These are phyloP conservation scores for Psilocybe cubensis DNA, from an alignment of 768 basidiomycete species.

Conservation along the genomic window DNA sequence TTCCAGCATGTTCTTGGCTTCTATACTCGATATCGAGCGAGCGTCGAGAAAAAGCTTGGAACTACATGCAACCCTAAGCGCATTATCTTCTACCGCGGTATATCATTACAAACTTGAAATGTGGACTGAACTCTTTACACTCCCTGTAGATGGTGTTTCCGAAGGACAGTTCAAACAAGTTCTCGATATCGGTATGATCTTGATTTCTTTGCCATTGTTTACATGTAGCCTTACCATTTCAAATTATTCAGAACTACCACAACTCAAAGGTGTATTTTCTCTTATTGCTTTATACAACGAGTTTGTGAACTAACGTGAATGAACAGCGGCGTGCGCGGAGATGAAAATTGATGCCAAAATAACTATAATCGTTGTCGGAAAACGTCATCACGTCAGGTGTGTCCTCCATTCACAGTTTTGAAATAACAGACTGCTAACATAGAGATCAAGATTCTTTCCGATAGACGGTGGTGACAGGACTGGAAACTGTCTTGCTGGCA, in stretches of 20 bases:
- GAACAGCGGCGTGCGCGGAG: constrained; percentile 62
- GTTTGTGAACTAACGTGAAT: background rate
- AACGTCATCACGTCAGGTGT: constrained; percentile 66
- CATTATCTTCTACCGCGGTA: constrained; percentile 79
- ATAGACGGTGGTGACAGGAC: constrained; percentile 59
- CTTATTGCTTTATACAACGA: background rate
- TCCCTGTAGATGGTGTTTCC: constrained; percentile 52
- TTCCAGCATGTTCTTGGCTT: constrained; percentile 54
- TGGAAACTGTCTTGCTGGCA: constrained; percentile 81
- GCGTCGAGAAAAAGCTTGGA: constrained; percentile 53
- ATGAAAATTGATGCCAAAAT: constrained; percentile 64
- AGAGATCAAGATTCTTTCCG: constrained; percentile 36
- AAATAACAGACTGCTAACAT: background rate
- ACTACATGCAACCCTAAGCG: constrained; percentile 56
- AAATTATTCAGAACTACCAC: constrained; percentile 51
- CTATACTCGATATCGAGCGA: constrained; percentile 61
- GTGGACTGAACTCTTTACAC: constrained; percentile 6
- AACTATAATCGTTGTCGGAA: constrained; percentile 81
- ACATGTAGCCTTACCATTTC: background rate
- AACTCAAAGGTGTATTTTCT: constrained; percentile 57
- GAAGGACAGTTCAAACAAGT: constrained; percentile 58
- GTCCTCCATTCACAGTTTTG: background rate
- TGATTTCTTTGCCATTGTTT: background rate
- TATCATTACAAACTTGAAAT: constrained; percentile 9
- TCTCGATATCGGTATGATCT: constrained; percentile 55